Evolutionary conservation across 192 early-diverging fungal genomes (phyloP).

Genomic region (Podila minutissima): DNA sequence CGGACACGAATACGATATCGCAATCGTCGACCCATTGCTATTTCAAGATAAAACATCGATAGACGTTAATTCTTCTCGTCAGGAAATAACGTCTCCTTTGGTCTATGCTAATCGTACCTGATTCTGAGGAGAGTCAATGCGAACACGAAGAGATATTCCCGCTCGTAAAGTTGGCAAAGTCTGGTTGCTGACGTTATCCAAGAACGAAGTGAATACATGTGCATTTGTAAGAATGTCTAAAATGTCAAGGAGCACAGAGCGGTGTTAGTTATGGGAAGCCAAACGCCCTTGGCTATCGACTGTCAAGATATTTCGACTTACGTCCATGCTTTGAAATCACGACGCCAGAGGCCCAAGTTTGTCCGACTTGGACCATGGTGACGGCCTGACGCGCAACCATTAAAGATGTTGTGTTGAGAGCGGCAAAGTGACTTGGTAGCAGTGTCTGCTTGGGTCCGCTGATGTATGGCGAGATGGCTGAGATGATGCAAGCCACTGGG

Average conservation of each 20-base stretch:
- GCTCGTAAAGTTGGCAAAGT: constrained; percentile 39
- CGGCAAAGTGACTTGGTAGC: constrained; percentile 25
- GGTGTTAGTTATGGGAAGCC: background rate
- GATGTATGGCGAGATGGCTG: constrained; percentile 37
- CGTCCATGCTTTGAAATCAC: constrained; percentile 51
- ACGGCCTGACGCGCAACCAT: constrained; percentile 45
- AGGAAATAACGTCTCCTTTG: background rate
- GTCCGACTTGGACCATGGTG: constrained; percentile 48
- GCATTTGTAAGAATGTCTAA: constrained; percentile 52
- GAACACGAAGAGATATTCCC: constrained; percentile 36
- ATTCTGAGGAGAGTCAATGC: constrained; percentile 48
- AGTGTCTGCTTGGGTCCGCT: constrained; percentile 20
- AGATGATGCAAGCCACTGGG: constrained; percentile 42
- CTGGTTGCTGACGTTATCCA: constrained; percentile 42
- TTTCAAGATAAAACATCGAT: background rate
- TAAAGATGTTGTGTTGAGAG: constrained; percentile 30
- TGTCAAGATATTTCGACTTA: constrained; percentile 11
- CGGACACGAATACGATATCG: constrained; percentile 44
- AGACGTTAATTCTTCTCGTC: background rate
- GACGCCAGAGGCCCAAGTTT: constrained; percentile 53
- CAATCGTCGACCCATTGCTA: constrained; percentile 49
- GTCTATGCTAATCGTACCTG: constrained; percentile 11
- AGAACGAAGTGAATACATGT: constrained; percentile 48
- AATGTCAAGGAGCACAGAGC: background rate
- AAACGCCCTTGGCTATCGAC: background rate